A percentile compares a stretch with the other conserved stretches of the same genome.
Conservation (phyloP, 805 yeast species). For the Hanseniaspora mollemarum region DNA sequence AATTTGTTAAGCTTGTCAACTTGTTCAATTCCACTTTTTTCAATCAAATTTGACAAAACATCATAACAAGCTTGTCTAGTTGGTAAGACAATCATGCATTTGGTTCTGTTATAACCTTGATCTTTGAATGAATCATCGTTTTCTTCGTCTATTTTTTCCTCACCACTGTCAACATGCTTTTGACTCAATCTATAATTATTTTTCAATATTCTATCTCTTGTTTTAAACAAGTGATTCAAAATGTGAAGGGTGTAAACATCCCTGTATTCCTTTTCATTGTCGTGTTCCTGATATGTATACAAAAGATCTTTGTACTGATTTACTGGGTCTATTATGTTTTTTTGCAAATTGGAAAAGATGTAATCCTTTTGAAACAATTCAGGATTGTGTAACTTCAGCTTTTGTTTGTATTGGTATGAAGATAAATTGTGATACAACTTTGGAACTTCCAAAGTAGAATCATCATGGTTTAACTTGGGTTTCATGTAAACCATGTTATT, state of each 20-base stretch:
- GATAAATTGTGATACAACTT: conserved; percentile 22
- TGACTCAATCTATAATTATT: conserved; percentile 48
- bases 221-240: conserved; percentile 72
- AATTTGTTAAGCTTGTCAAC: conserved; percentile 74
- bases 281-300: conserved; percentile 42
- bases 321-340: conserved; percentile 48
- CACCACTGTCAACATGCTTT: conserved; percentile 36
- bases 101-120: conserved; percentile 93
- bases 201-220: conserved; percentile 73
- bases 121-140: conserved; percentile 61
- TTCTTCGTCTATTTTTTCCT: conserved; percentile 42
- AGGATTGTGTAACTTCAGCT: conserved; percentile 28
- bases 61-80: conserved; percentile 69
- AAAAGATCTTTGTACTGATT: conserved; percentile 62
- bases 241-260: conserved; percentile 59
- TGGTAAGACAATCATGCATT: conserved; percentile 70
- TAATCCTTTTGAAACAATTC: conserved; percentile 21
- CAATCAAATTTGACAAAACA: conserved; percentile 50
- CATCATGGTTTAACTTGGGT: conserved; percentile 22
- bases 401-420: conserved; percentile 39
- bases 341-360: conserved; percentile 37
- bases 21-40: conserved; percentile 56
- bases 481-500: conserved; percentile 20
- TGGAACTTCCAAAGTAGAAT: conserved; percentile 21
- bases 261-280: conserved; percentile 41